phyloP scores from a whole-genome alignment of 2,329 filamentous ascomycete genomes.

The Knufia fluminis region DNA sequence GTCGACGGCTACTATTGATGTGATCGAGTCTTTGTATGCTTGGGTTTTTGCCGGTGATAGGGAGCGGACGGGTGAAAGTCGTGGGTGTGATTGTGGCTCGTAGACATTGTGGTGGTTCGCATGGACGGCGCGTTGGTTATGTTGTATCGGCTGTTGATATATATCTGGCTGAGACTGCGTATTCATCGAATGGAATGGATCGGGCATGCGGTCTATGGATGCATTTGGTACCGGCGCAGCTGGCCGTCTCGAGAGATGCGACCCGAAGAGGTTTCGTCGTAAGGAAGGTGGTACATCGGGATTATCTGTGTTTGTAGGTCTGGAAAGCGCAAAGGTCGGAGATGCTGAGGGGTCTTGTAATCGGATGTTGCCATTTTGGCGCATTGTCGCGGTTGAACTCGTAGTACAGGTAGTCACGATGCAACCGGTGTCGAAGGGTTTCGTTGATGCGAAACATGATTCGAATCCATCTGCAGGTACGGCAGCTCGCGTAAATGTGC shows the following conservation, averaged over 20 bases:
- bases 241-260: constrained; percentile 35
- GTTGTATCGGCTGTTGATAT: background rate
- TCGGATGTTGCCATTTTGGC: constrained; percentile 9
- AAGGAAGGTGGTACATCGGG: constrained; percentile 24
- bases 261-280: constrained; percentile 37
- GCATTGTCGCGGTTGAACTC: background rate
- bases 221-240: constrained; percentile 23
- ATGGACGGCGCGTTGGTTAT: constrained; percentile 8
- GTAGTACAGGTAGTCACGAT: background rate
- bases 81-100: constrained; percentile 14
- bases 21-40: background rate
- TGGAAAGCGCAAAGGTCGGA: constrained; percentile 6
- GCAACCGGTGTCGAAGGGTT: background rate
- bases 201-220: constrained; percentile 6
- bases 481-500: background rate
- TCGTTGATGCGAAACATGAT: too few relatives aligned
- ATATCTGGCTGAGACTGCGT: constrained; percentile 6
- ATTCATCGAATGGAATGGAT: constrained; percentile 9
- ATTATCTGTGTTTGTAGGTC: background rate
- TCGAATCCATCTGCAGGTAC: too few relatives aligned
- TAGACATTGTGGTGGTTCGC: constrained; percentile 13
- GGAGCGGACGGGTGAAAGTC: constrained; percentile 15
- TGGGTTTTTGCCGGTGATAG: constrained; percentile 17
- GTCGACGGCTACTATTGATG: constrained; percentile 20
- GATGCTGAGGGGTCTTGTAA: constrained; percentile 8